Base-by-base conservation (phyloP, 805 yeast genomes). In the Ogataea naganishii region DNA sequence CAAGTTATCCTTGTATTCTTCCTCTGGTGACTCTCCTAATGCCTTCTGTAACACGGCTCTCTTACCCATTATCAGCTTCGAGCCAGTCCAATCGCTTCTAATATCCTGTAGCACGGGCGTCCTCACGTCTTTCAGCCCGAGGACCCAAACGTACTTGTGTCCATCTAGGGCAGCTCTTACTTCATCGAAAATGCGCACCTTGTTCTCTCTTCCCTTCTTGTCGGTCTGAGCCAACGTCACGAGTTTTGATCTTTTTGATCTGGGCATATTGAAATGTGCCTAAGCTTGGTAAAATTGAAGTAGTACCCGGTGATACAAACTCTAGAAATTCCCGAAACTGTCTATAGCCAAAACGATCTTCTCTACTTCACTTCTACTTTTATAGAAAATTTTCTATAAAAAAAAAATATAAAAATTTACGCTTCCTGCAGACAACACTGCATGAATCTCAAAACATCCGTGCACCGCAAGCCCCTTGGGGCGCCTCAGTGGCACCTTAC, bases 211-310 rank as follows among this genome's bases (percentile, higher is more conserved):
- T 29, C 96, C 96, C 54, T 92, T 92, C 60, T 86, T 92, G 44
- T 86, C 96, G 39, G 97, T 89, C 53, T 89, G 89, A 22, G 99
- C 92, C 46, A 92, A 68, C 10, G 97, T 83, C 37, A 92, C 94
- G 45, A 88, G 78, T 76, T 84, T 92, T 44, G 96, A 80, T 73
- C 97, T 89, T 57, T 78, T 88, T 21, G 96, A 86, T 72, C 95
- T 84, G 39, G 98, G 96, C 98, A 89, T 89, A 35, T 43, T 62
- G 33, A 24, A 10, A 31, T 9, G 7, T 14, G 13, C 8, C 16
- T 8, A 17, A 16, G 10, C 11, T 23, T 7, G 31, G 23, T 8
- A 13, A 23, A 11, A 20, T 11, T 7, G 23, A 18, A 22, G 25
- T 23, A n/a, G n/a, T n/a, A n/a, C n/a, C n/a, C n/a, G n/a, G n/a